Evolutionary conservation across 2,329 filamentous ascomycete genomes (phyloP), one percentile per base, ranked within the genome.

Genomic region (Trichoderma lentiforme): DNA sequence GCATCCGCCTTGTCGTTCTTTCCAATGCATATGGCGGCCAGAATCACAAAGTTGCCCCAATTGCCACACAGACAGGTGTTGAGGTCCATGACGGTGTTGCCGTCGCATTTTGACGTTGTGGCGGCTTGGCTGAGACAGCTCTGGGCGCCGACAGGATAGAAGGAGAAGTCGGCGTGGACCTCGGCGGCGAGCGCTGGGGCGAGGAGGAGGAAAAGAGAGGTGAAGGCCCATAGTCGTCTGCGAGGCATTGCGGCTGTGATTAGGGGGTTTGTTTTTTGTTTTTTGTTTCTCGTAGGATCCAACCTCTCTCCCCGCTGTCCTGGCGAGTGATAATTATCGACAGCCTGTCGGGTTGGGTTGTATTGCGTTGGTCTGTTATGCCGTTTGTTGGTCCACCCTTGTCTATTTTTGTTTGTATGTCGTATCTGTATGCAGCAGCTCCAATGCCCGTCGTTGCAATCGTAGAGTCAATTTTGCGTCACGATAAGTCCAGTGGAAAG

Each of bases 21-120:
- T 8, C 83, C 85, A 14, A 89, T 76, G 73, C 87, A 89, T 14
- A 73, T 74, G 3, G 86, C 87, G 2, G 84, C 76, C 39, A 81
- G 81, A 24, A 82, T 83, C 73, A 88, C 79, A 76, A 88, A 89
- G 74, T 83, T 79, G 70, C 84, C 84, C 36, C 81, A 79, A 71
- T 88, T 87, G 73, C 77, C 76, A 76, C 87, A 89, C 2, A 88
- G 80, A 68, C 87, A 89, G 2, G 76, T 67, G 74, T 88, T 88
- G 73, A 87, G 79, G 34, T 81, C 78, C 0, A 75, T 58, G 3
- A 81, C 79, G 0, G 81, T 82, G 24, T 76, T 75, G 21, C 83
- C 83, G 6, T 79, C 78, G 78, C 87, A 89, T 5, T 77, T 75
- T 18, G 82, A 83, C 24, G 72, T 36, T 61, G 80, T 76, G 34